These are phyloP conservation scores for Hymenoscyphus fraxineus DNA, from an alignment of 2,329 filamentous ascomycete genomes.

Conservation along the genomic window DNA sequence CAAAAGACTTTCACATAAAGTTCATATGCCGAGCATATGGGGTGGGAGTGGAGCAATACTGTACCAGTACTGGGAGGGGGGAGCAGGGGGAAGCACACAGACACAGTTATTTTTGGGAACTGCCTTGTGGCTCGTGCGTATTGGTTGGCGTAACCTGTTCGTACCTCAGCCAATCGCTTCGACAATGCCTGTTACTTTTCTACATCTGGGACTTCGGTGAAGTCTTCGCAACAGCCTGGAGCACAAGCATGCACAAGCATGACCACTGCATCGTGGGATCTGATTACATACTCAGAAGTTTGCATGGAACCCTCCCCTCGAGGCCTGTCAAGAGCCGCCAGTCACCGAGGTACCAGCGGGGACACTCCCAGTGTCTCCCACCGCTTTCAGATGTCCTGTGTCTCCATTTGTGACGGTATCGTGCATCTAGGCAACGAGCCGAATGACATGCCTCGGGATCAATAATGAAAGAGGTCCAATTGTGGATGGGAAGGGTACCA, in stretches of 20 bases:
- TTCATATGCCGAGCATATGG: conserved; percentile 1
- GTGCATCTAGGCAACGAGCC: conserved; percentile 9
- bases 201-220: conserved; percentile 2
- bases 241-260: neutral
- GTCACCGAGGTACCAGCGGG: neutral
- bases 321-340: conserved; percentile 9
- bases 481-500: neutral
- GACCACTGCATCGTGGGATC: conserved; percentile 1
- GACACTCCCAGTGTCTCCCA: neutral
- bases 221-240: neutral
- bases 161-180: conserved; percentile 19
- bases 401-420: conserved; percentile 5
- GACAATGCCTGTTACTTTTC: conserved; percentile 2
- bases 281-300: conserved; percentile 10
- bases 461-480: neutral
- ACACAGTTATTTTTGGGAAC: conserved; percentile 18
- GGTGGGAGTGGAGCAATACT: neutral
- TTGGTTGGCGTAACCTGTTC: conserved; percentile 7
- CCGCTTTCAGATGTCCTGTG: conserved; percentile 2
- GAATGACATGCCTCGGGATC: conserved; percentile 1
- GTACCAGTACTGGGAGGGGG: too few species aligned
- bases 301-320: neutral
- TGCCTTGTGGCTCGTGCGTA: neutral
- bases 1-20: neutral
- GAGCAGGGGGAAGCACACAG: too few species aligned